Evolutionary conservation across 2,329 filamentous ascomycete species (phyloP).

Genomic region (Hypoxylon sp.): DNA sequence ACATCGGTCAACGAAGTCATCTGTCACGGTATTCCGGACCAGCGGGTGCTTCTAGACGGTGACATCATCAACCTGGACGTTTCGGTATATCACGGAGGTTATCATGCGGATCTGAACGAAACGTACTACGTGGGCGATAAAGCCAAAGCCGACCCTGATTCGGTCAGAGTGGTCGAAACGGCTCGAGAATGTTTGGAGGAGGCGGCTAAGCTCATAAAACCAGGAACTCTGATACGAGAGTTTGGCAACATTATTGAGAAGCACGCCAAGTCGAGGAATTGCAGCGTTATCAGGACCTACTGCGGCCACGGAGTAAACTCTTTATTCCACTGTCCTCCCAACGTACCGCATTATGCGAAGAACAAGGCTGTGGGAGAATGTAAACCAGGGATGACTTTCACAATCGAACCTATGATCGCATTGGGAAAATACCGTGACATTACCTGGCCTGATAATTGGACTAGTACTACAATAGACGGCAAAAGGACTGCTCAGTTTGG

Average conservation of each 20-base stretch:
- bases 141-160: conserved; percentile 85
- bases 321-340: conserved; percentile 93
- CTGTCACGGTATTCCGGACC: conserved; percentile 97
- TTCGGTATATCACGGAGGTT: conserved; percentile 92
- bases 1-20: conserved; percentile 98
- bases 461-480: conserved; percentile 91
- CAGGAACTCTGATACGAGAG: conserved; percentile 91
- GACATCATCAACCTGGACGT: conserved; percentile 99
- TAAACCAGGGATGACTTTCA: conserved; percentile 98
- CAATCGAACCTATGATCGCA: conserved; percentile 98
- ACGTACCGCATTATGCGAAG: conserved; percentile 97
- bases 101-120: conserved; percentile 97
- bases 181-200: conserved; percentile 91
- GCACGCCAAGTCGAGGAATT: conserved; percentile 86
- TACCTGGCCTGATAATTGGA: conserved; percentile 99
- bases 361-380: conserved; percentile 97
- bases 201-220: conserved; percentile 92
- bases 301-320: conserved; percentile 96
- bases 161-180: conserved; percentile 91
- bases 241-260: conserved; percentile 97
- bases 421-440: conserved; percentile 91
- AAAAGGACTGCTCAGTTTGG: conserved; percentile 93
- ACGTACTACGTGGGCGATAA: conserved; percentile 98
- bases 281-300: conserved; percentile 95
- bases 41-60: conserved; percentile 87